These are phyloP conservation scores for Leccinum subrobustum DNA, from an alignment of 1,284 basidiomycete genomes.

Conservation along the genomic window DNA sequence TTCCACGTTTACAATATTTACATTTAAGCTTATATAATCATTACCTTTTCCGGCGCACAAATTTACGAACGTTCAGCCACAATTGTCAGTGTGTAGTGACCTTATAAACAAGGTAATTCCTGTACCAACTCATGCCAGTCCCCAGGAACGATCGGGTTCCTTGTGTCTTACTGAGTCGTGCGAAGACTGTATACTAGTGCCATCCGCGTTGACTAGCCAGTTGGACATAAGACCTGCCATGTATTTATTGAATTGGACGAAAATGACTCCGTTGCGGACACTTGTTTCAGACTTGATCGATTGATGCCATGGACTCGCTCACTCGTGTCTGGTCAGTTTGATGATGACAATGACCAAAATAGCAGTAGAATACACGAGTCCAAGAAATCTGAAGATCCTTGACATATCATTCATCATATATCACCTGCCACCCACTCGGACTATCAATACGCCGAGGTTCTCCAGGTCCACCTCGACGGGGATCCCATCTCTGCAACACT, in stretches of 20 bases:
- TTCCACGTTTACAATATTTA: too few species aligned
- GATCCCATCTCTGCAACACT: constrained; percentile 2
- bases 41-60: too few species aligned
- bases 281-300: neutral
- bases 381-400: neutral
- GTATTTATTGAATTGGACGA: constrained; percentile 20
- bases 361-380: neutral
- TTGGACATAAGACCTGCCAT: constrained; percentile 3
- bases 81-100: too few species aligned
- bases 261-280: neutral
- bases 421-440: constrained; percentile 49
- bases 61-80: too few species aligned
- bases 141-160: constrained; percentile 80
- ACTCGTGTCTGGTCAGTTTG: neutral
- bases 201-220: constrained; percentile 65
- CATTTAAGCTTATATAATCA: too few species aligned
- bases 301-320: neutral
- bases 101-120: too few species aligned
- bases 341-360: neutral
- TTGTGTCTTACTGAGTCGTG: constrained; percentile 86
- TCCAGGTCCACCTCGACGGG: constrained; percentile 62
- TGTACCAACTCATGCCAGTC: constrained; percentile 5
- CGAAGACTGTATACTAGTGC: constrained; percentile 72
- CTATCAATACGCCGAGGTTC: constrained; percentile 86
- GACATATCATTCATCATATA: neutral